Conservation (phyloP, 164 flowering plant genomes). For the Platanus orientalis region DNA sequence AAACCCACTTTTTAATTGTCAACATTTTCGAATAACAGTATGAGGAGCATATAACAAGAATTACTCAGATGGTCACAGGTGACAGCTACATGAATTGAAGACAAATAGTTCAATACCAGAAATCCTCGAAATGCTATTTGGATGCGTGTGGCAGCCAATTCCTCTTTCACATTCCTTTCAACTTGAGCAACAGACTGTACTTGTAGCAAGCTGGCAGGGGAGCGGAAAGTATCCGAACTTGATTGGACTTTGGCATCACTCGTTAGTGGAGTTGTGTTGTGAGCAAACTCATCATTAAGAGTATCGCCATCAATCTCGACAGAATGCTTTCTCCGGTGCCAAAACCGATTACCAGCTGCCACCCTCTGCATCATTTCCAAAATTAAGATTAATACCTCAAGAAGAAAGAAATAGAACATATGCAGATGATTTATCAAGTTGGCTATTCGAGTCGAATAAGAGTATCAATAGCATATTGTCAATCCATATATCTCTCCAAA, state of each 20-base stretch:
- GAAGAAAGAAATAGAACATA: neutral
- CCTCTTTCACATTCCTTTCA: constrained; percentile 44
- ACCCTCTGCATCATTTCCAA: constrained; percentile 31
- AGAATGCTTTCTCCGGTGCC: constrained; percentile 58
- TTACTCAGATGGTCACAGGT: neutral
- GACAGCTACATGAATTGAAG: neutral
- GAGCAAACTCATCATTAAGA: constrained; percentile 37
- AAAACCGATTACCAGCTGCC: constrained; percentile 34
- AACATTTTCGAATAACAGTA: no score
- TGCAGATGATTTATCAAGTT: neutral
- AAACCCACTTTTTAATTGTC: no score
- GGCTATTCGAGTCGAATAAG: neutral
- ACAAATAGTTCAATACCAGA: constrained; percentile 49
- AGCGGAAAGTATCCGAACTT: constrained; percentile 30
- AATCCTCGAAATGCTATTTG: constrained; percentile 94
- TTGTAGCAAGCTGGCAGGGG: constrained; percentile 40
- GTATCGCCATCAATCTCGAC: constrained; percentile 37
- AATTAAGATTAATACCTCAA: neutral
- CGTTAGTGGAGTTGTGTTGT: constrained; percentile 19
- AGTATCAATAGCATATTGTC: neutral
- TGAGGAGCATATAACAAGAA: neutral
- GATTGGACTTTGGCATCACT: constrained; percentile 30
- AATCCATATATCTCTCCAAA: no score
- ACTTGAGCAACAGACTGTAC: constrained; percentile 29
- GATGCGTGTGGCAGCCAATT: constrained; percentile 74